Base-by-base conservation (phyloP, 1,284 basidiomycete species). In the Neolentinus lepideus region DNA sequence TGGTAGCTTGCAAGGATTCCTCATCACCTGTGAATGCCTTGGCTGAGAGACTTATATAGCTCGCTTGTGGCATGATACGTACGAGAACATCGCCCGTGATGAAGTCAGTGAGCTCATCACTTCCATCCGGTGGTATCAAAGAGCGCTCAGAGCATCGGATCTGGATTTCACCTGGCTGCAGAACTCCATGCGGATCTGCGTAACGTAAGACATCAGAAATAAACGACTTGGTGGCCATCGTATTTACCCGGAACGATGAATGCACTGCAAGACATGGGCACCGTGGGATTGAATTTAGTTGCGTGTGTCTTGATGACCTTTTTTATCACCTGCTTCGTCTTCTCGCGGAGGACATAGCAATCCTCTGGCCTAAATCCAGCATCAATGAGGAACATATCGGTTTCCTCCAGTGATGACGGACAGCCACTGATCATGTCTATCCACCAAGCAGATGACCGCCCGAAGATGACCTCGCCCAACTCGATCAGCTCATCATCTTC, bases 1-100 rank as follows among this genome's bases (percentile, higher is more conserved):
- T 0, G 80, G 79, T 6, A 82, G 60, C 61, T 79, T 79, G 63
- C 79, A 81, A 24, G 80, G 80, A 64, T 81, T 70, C 12, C 79
- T 67, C 2, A 75, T 76, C 10, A 81, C 54, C 65, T 66, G 47
- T 45, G 21, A 1, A 12, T 16, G 26, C 24, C n/a, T 51, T 57
- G 46, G 31, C 26, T 14, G 36, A 31, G 9, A 26, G 33, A 21
- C 8, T 14, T 2, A 36, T 14, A 48, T 31, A 16, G 36, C 22
- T 24, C 8, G 6, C 4, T 45, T 14, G 3, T 51, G 12, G 33
- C 43, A 31, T n/a, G 24, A 19, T 33, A 54, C 50, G 24, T 33
- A 64, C 62, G 46, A 81, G 62, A 19, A 78, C 75, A 56, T 72
- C 69, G 0, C 79, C 79, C 22, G 72, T 51, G 11, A 78, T 58